Evolutionary conservation across 495 filamentous ascomycete genomes (phyloP).

Genomic region (Penicillium ucsense): DNA sequence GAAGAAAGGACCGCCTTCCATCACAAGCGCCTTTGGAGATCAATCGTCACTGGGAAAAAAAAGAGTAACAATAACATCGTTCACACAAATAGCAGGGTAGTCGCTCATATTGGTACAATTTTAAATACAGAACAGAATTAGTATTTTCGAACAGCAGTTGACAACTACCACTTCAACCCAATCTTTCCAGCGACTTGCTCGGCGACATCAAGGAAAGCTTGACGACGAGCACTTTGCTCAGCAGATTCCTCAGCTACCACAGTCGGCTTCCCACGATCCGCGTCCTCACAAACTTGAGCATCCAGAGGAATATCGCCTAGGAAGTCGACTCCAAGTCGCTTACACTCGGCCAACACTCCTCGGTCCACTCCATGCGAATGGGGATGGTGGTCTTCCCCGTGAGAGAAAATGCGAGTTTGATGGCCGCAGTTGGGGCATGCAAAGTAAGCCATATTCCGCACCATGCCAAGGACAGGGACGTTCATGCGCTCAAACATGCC

Average conservation of each 20-base stretch:
- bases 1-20: too few species aligned
- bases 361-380: conserved; percentile 36
- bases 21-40: too few species aligned
- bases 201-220: conserved; percentile 64
- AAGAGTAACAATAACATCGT: too few species aligned
- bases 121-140: background rate
- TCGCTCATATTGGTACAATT: background rate
- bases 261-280: conserved; percentile 80
- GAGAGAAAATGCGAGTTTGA: conserved; percentile 67
- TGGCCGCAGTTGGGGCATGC: conserved; percentile 67
- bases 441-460: conserved; percentile 92
- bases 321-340: conserved; percentile 58
- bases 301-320: conserved; percentile 88
- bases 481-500: conserved; percentile 82
- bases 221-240: conserved; percentile 57
- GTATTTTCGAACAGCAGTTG: conserved; percentile 1
- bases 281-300: conserved; percentile 77
- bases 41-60: too few species aligned
- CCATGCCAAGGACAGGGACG: conserved; percentile 76
- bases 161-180: conserved; percentile 20
- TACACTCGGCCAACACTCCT: conserved; percentile 46
- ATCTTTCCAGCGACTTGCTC: conserved; percentile 47
- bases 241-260: conserved; percentile 79
- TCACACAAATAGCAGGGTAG: too few species aligned
- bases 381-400: conserved; percentile 27